These are phyloP conservation scores for Penicillium sp. DNA, from an alignment of 2,329 filamentous ascomycete genomes.

Conservation along the genomic window DNA sequence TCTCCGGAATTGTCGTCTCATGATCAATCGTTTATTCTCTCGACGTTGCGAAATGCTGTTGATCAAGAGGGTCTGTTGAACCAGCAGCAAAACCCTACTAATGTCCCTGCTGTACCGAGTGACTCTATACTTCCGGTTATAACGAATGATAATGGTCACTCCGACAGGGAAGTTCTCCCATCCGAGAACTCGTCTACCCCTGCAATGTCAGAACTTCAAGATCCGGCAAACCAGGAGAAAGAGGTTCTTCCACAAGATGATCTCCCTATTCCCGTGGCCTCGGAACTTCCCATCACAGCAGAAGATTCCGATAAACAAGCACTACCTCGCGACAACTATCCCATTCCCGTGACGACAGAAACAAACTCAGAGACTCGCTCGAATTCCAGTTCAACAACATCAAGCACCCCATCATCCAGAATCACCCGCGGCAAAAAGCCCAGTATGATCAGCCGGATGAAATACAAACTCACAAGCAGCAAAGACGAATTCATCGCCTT, in stretches of 20 bases:
- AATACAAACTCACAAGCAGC: slow-evolving; percentile 7
- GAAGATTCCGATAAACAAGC: slow-evolving; percentile 8
- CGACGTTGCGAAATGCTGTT: slow-evolving; percentile 5
- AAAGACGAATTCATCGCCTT: slow-evolving; percentile 12
- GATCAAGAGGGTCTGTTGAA: slow-evolving; percentile 6
- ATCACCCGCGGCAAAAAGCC: slow-evolving; percentile 6
- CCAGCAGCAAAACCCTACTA: not conserved
- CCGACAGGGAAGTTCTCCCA: slow-evolving; percentile 5
- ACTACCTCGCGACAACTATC: slow-evolving; percentile 3
- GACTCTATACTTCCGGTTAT: not conserved
- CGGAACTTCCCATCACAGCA: slow-evolving; percentile 5
- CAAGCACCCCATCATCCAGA: not conserved
- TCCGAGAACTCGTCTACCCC: not conserved
- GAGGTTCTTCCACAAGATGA: slow-evolving; percentile 6
- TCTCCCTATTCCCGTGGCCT: slow-evolving; percentile 11
- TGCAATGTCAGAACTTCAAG: not conserved
- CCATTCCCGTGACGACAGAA: slow-evolving; percentile 5
- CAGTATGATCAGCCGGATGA: slow-evolving; percentile 11
- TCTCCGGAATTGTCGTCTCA: slow-evolving; percentile 6
- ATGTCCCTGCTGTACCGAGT: not conserved
- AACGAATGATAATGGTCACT: not conserved
- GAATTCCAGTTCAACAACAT: slow-evolving; percentile 1
- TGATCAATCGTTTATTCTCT: slow-evolving; percentile 12
- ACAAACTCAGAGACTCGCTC: slow-evolving; percentile 2
- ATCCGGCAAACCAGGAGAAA: slow-evolving; percentile 1